A percentile compares a stretch with the other conserved stretches of the same genome.
These are phyloP conservation scores for Trichophyton rubrum DNA, from an alignment of 2,329 filamentous ascomycete genomes.

Conservation along the genomic window DNA sequence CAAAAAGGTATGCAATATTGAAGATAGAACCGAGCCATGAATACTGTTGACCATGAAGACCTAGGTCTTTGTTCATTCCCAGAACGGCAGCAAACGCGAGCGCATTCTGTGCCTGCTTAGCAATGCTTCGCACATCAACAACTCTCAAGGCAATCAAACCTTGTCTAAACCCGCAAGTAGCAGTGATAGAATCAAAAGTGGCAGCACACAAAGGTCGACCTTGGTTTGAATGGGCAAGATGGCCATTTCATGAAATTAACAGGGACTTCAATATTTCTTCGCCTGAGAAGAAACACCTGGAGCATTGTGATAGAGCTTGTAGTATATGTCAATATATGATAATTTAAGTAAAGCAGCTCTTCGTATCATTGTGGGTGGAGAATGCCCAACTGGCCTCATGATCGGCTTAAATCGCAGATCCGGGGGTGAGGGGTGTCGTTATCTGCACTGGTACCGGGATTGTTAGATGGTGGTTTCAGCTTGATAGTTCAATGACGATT, in stretches of 20 bases:
- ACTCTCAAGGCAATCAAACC: not conserved
- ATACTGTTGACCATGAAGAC: slow-evolving; percentile 37
- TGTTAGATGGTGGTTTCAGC: no score
- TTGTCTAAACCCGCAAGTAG: not conserved
- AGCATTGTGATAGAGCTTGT: no score
- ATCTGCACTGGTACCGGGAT: no score
- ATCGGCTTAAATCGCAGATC: not conserved
- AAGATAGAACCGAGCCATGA: slow-evolving; percentile 43
- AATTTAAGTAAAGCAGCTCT: not conserved
- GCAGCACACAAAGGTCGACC: not conserved
- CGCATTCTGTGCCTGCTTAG: not conserved
- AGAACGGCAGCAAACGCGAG: slow-evolving; percentile 37
- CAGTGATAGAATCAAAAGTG: not conserved
- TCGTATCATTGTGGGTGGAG: not conserved
- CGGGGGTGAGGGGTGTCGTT: not conserved
- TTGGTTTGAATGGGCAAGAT: not conserved
- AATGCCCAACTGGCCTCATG: not conserved
- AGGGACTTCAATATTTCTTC: not conserved
- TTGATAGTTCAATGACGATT: no score
- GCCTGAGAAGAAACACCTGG: not conserved
- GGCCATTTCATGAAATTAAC: not conserved
- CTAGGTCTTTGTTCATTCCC: slow-evolving; percentile 40
- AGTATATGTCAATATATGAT: no score
- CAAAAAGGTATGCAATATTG: slow-evolving; percentile 38
- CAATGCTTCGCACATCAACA: not conserved